Conservation (phyloP, 75 land plant genomes). For the Picea glauca region DNA sequence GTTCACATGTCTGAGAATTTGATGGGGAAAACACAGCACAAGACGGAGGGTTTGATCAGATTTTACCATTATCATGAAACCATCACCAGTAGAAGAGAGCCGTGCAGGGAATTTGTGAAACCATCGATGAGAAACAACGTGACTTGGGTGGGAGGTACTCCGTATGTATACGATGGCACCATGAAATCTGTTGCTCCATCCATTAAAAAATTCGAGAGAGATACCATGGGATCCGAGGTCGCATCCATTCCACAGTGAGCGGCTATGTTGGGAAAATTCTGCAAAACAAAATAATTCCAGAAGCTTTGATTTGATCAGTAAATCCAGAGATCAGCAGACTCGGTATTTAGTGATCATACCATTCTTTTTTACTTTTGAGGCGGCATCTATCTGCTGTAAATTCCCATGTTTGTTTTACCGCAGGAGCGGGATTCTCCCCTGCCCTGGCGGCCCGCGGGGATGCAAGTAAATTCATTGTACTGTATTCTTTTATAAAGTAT, state of each 20-base stretch:
- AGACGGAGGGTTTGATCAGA: conserved; percentile 36
- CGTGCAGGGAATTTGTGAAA: conserved; percentile 44
- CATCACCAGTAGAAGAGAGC: conserved; percentile 47
- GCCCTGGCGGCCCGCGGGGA: no score
- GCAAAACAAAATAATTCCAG: no score
- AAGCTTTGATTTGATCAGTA: no score
- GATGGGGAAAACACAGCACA: conserved; percentile 44
- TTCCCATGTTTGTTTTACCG: no score
- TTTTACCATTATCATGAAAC: conserved; percentile 90
- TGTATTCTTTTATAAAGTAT: no score
- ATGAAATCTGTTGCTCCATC: conserved; percentile 26
- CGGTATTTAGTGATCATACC: no score
- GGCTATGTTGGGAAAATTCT: conserved; percentile 13
- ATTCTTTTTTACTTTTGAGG: no score
- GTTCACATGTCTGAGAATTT: conserved; percentile 78
- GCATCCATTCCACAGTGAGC: background rate
- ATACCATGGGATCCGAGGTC: conserved; percentile 40
- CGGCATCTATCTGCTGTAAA: no score
- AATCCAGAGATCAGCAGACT: no score
- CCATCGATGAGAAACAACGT: conserved; percentile 14
- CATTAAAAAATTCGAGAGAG: conserved; percentile 55
- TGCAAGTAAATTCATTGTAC: no score
- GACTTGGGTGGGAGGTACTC: conserved; percentile 26
- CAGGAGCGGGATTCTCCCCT: no score
- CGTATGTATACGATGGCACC: conserved; percentile 51